These are phyloP conservation scores for Huntiella savannae DNA, from an alignment of 2,329 filamentous ascomycete species.

Conservation along the genomic window DNA sequence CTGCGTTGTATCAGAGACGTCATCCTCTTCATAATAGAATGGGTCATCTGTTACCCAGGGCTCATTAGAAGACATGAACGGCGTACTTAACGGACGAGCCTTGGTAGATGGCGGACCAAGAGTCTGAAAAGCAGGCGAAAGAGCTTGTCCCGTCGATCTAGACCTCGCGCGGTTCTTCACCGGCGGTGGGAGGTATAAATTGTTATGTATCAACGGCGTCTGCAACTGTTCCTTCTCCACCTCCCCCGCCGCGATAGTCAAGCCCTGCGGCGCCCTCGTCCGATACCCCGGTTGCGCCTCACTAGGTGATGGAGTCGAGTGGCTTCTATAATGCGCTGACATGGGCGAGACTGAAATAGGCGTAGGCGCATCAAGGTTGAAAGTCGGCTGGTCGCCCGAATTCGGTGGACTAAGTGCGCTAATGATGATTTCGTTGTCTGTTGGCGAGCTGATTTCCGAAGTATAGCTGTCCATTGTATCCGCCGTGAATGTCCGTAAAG, in stretches of 20 bases:
- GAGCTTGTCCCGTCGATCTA: neutral
- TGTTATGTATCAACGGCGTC: constrained; percentile 9
- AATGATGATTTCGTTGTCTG: constrained; percentile 2
- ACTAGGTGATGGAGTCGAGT: constrained; percentile 3
- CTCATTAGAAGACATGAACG: constrained; percentile 9
- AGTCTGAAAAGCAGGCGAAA: neutral
- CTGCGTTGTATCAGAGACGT: neutral
- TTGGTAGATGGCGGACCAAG: neutral
- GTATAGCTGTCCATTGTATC: constrained; percentile 10
- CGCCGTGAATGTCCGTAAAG: constrained; percentile 3
- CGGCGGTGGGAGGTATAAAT: constrained; percentile 8
- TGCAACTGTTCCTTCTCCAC: constrained; percentile 3
- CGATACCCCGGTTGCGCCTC: neutral
- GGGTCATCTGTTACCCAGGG: constrained; percentile 7
- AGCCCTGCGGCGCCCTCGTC: neutral
- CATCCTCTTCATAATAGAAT: neutral
- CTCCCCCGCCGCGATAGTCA: neutral
- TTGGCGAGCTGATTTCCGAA: constrained; percentile 7
- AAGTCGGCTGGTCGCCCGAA: neutral
- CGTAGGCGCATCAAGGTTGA: constrained; percentile 6
- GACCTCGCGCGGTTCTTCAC: constrained; percentile 6
- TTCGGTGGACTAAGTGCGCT: constrained; percentile 7
- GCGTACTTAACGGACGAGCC: constrained; percentile 5
- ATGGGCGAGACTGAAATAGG: constrained; percentile 1
- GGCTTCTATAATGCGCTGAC: constrained; percentile 5